Percentiles rank a stretch among this genome's conserved stretches.
phyloP scores from a whole-genome alignment of 495 filamentous ascomycete genomes.

The Trichoderma parareesei region DNA sequence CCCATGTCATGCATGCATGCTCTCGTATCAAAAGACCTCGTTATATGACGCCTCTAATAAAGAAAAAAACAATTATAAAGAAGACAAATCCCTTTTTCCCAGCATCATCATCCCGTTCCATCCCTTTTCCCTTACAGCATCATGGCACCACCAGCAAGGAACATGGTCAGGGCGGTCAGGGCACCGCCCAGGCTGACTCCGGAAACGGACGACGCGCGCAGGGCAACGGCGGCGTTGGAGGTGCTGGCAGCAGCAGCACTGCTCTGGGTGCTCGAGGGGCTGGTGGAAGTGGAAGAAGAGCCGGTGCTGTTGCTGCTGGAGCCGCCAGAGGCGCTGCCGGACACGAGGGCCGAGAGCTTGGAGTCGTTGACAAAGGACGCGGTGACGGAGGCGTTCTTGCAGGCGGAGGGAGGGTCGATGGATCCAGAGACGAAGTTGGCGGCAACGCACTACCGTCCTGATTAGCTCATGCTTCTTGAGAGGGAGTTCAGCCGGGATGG shows the following conservation, averaged over 20 bases:
- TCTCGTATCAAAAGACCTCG: not conserved
- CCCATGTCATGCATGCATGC: no score
- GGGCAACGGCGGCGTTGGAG: conserved; percentile 18
- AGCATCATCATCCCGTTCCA: conserved; percentile 10
- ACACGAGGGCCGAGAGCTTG: conserved; percentile 24
- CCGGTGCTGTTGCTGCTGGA: conserved; percentile 5
- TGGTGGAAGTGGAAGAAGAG: conserved; percentile 10
- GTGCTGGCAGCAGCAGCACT: conserved; percentile 16
- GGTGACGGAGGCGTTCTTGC: conserved; percentile 38
- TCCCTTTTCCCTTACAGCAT: conserved; percentile 19
- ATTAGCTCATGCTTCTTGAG: not conserved
- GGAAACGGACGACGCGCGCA: conserved; percentile 12
- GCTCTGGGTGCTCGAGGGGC: conserved; percentile 5
- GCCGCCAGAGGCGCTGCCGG: conserved; percentile 11
- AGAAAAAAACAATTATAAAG: not conserved
- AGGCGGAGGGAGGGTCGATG: conserved; percentile 19
- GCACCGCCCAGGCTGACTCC: conserved; percentile 12
- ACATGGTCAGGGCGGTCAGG: conserved; percentile 18
- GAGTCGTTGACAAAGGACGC: conserved; percentile 28
- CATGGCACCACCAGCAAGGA: conserved; percentile 19
- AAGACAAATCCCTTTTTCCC: no score
- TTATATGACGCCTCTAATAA: not conserved
- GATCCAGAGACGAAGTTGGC: conserved; percentile 43
- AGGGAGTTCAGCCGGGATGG: not conserved
- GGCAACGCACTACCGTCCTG: conserved; percentile 34